A percentile compares a stretch with the other conserved stretches of the same genome.
phyloP scores from a whole-genome alignment of 345 rosid genomes.

The Noccaea bulbosa region DNA sequence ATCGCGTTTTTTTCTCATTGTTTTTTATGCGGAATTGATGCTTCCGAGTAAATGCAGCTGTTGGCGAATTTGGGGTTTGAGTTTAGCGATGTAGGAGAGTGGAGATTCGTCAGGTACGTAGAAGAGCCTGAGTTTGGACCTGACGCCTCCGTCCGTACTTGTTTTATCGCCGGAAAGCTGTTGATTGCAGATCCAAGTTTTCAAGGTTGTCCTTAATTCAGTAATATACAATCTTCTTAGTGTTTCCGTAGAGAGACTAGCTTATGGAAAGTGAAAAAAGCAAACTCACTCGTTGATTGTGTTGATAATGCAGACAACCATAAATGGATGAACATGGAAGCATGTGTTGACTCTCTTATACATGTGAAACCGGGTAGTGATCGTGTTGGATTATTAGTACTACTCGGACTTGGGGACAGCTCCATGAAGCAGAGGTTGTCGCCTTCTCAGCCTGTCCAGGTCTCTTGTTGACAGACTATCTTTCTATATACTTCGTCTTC shows the following conservation, averaged over 20 bases:
- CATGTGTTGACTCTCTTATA: conserved; percentile 57
- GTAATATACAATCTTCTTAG: not conserved
- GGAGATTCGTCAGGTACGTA: conserved; percentile 62
- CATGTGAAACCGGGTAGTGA: conserved; percentile 61
- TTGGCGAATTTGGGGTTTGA: conserved; percentile 57
- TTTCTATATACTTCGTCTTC: not conserved
- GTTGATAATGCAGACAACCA: conserved; percentile 51
- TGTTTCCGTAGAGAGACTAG: not conserved
- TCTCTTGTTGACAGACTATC: conserved; percentile 29
- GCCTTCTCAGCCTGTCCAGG: conserved; percentile 64
- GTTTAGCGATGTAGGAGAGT: conserved; percentile 52
- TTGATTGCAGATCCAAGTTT: conserved; percentile 33
- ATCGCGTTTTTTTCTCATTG: not conserved
- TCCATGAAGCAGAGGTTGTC: conserved; percentile 46
- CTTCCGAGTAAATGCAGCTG: conserved; percentile 46
- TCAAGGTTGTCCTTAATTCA: conserved; percentile 48
- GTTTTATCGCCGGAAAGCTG: conserved; percentile 60
- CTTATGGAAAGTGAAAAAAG: not conserved
- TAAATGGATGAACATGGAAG: conserved; percentile 69
- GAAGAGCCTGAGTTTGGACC: conserved; percentile 91
- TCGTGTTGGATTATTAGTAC: conserved; percentile 67
- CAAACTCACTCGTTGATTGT: not conserved
- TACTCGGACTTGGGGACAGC: conserved; percentile 59
- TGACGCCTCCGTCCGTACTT: conserved; percentile 52
- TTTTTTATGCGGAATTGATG: conserved; percentile 10